Percentiles rank a stretch among this genome's conserved stretches.
Evolutionary conservation across 805 yeast species (phyloP).

Genomic region (Wickerhamiella sorbophila): DNA sequence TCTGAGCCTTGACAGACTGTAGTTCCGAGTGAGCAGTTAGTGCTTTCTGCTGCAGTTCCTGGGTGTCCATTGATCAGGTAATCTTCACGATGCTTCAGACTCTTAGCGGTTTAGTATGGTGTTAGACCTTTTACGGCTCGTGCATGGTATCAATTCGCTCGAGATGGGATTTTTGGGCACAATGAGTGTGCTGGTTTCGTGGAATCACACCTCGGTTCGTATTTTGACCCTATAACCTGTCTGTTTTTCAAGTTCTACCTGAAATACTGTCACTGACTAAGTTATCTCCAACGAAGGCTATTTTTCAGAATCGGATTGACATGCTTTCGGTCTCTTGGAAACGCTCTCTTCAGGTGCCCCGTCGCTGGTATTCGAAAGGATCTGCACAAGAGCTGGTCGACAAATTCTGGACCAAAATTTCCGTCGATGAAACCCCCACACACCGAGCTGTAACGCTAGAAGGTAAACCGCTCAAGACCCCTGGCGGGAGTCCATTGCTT

Average conservation of each 20-base stretch:
- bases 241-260: too few species aligned
- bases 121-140: too few species aligned
- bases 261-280: too few species aligned
- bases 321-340: background rate
- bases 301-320: background rate
- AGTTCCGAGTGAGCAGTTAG: conserved; percentile 46
- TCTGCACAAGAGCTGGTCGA: conserved; percentile 16
- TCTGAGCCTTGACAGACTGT: conserved; percentile 38
- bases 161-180: too few species aligned
- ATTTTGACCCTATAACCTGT: too few species aligned
- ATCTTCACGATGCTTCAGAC: background rate
- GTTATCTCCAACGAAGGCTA: background rate
- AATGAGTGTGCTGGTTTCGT: too few species aligned
- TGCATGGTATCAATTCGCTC: too few species aligned
- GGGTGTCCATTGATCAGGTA: background rate
- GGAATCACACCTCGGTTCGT: too few species aligned
- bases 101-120: background rate
- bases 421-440: conserved; percentile 26
- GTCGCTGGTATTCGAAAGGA: background rate
- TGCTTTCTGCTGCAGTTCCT: conserved; percentile 53
- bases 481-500: conserved; percentile 55
- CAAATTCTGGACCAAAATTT: conserved; percentile 73
- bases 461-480: conserved; percentile 66
- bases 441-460: conserved; percentile 50
- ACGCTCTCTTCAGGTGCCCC: background rate